Conservation (phyloP, 2,329 filamentous ascomycete genomes). For the Microcyclospora pomicola region DNA sequence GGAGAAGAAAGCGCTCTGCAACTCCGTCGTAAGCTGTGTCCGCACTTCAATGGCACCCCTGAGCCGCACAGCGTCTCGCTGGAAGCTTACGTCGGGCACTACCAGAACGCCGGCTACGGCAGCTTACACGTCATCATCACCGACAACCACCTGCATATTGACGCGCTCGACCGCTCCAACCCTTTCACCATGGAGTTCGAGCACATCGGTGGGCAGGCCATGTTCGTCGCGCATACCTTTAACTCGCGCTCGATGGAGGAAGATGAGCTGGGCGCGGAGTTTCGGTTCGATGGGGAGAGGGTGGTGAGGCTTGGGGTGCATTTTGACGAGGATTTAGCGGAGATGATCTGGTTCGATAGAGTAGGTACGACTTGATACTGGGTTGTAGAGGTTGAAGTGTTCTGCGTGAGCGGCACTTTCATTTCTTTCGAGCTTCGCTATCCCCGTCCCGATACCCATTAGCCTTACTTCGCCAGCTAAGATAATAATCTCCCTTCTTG, state of each 20-base stretch:
- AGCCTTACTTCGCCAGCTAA: too few species aligned
- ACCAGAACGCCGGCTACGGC: constrained; percentile 18
- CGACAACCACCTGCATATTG: constrained; percentile 18
- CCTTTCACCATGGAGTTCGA: constrained; percentile 21
- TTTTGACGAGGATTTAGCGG: constrained; percentile 11
- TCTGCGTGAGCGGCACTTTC: too few species aligned
- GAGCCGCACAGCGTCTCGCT: constrained; percentile 9
- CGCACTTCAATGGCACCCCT: constrained; percentile 3
- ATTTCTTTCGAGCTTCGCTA: too few species aligned
- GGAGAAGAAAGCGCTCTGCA: constrained; percentile 3
- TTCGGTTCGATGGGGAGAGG: constrained; percentile 9
- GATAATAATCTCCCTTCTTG: too few species aligned
- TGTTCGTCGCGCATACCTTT: constrained; percentile 15
- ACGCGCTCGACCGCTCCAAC: constrained; percentile 22
- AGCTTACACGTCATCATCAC: constrained; percentile 14
- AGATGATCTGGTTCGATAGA: constrained; percentile 21
- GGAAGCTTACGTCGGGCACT: constrained; percentile 12
- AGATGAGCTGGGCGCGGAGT: constrained; percentile 9
- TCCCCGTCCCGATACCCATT: too few species aligned
- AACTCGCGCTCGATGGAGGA: constrained; percentile 7
- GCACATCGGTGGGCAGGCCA: constrained; percentile 16
- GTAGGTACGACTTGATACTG: too few species aligned
- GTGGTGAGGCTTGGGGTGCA: constrained; percentile 11
- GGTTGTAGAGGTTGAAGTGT: too few species aligned
- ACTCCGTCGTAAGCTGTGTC: constrained; percentile 4